Evolutionary conservation across 2,329 filamentous ascomycete genomes (phyloP).

Genomic region (Fusarium aywerte): DNA sequence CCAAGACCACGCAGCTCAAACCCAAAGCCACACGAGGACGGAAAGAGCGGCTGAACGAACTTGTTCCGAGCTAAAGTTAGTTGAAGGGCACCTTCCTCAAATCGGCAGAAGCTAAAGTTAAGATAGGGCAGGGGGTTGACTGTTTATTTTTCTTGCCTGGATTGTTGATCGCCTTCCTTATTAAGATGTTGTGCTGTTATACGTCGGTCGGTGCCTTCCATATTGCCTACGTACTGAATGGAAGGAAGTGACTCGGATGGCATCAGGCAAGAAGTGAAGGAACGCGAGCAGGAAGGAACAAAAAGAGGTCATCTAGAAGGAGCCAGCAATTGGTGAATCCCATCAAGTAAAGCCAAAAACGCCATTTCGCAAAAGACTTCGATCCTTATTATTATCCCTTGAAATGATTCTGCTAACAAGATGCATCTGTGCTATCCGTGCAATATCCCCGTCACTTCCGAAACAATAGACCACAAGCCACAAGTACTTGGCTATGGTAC

Average conservation of each 20-base stretch:
- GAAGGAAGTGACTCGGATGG: background rate
- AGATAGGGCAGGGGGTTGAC: constrained; percentile 8
- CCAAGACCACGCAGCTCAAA: background rate
- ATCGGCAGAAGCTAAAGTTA: constrained; percentile 4
- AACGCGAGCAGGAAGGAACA: background rate
- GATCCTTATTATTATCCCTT: background rate
- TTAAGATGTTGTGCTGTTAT: background rate
- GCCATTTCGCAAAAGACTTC: constrained; percentile 8
- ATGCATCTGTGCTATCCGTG: constrained; percentile 8
- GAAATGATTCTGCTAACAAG: constrained; percentile 3
- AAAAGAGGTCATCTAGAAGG: constrained; percentile 1
- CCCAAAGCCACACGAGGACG: constrained; percentile 18
- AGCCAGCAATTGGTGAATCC: constrained; percentile 7
- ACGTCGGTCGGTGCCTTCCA: background rate
- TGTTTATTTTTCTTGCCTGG: background rate
- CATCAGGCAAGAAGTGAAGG: background rate
- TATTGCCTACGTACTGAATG: background rate
- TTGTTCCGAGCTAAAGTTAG: constrained; percentile 21
- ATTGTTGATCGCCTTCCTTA: background rate
- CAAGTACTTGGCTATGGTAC: constrained; percentile 6
- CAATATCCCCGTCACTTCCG: constrained; percentile 32
- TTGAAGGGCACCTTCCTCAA: constrained; percentile 2
- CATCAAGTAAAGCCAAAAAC: constrained; percentile 1
- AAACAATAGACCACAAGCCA: constrained; percentile 41
- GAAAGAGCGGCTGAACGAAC: constrained; percentile 27